Percentiles rank a stretch among this genome's conserved stretches.
phyloP scores from a whole-genome alignment of 768 basidiomycete genomes.

The Calocera cornea region DNA sequence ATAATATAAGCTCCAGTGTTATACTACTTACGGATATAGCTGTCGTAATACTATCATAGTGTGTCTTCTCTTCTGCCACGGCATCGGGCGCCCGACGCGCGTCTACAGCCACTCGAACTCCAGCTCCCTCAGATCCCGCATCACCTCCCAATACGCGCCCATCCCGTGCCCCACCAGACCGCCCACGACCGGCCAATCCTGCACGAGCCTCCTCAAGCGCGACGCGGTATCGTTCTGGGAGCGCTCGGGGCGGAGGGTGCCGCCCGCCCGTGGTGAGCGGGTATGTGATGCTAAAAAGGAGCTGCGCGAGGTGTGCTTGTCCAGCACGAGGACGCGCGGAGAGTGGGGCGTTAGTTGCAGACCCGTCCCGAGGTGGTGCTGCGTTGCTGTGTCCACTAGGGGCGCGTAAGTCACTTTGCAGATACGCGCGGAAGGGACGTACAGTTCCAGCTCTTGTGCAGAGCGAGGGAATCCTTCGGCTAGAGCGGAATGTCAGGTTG shows the following conservation, averaged over 20 bases:
- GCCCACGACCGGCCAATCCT: neutral
- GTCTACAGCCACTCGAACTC: too few species aligned
- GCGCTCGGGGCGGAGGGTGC: neutral
- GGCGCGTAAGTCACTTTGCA: neutral
- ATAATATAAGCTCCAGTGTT: too few species aligned
- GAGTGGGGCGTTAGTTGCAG: neutral
- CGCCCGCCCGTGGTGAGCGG: neutral
- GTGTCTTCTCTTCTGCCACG: too few species aligned
- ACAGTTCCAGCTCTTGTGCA: constrained; percentile 2
- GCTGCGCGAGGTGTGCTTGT: neutral
- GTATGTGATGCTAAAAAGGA: neutral
- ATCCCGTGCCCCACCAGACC: neutral
- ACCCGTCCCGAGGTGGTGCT: neutral
- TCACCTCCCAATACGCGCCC: neutral
- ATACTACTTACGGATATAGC: too few species aligned
- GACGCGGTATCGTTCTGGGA: neutral
- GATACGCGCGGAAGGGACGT: neutral
- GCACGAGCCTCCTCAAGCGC: neutral
- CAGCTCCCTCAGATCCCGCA: neutral
- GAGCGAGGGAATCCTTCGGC: neutral
- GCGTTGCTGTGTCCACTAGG: neutral
- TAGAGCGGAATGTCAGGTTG: neutral
- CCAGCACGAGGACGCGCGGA: neutral
- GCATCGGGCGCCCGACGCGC: too few species aligned
- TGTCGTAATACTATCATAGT: too few species aligned